Evolutionary conservation across 495 filamentous ascomycete genomes (phyloP), one percentile per base, ranked within the genome.

Genomic region (Hypoxylon perforatum): DNA sequence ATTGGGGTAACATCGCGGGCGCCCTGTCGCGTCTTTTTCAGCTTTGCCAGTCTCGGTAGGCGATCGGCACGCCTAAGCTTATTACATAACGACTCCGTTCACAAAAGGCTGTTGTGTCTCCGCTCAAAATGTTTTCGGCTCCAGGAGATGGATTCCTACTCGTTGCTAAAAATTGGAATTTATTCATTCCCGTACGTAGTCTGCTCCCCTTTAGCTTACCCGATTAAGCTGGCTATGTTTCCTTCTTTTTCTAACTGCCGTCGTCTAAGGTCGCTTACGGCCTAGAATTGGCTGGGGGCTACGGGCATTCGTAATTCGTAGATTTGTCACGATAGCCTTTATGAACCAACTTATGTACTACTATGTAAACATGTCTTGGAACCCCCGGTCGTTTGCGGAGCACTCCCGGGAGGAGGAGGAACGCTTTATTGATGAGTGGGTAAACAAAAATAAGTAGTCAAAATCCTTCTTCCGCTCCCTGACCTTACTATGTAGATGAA

Each of bases 41-140:
- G 30, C 28, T 22, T 52, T 38, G 17, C 49, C 17, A 22, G 22
- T 36, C 30, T 36, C 9, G 49, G 49, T 15, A 38, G 38, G 23
- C 9, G 49, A 52, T 52, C 49, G 33, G 17, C 49, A 22, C 28
- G 2, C 23, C 49, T 52, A 38, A 38, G 11, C 49, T 8, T n/a
- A 4, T 47, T 47, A 12, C 30, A 33, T 10, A n/a, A 10, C 7
- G 30, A 33, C 30, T 33, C 30, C 30, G n/a, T n/a, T n/a, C n/a
- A n/a, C n/a, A n/a, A n/a, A 41, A 41, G n/a, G 8, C 30, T 14
- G 15, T 46, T 46, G 3, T 3, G 22, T 12, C 19, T 2, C 12
- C 22, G 45, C 45, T 10, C 25, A 44, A 18, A 21, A 7, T 21
- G 30, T 33, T 10, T 4, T 33, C 30, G 30, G 30, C 4, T 33